Conservation (phyloP, 257 asterid genomes). For the Nicotiana attenuata region DNA sequence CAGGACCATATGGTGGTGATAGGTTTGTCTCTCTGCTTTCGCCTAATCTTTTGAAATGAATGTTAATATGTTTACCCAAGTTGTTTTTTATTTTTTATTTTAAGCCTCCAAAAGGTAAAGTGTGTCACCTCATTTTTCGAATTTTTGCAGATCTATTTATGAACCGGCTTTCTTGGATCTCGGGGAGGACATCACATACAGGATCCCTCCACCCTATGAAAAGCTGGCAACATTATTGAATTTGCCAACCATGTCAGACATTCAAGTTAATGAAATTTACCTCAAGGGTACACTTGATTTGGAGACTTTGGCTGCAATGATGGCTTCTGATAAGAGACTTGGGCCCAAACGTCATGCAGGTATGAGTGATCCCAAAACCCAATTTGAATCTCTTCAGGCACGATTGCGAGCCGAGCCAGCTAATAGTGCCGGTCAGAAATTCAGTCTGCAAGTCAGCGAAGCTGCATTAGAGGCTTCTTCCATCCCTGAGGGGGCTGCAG, state of each 20-base stretch:
- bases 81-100: neutral
- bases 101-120: neutral
- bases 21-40: constrained; percentile 46
- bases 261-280: constrained; percentile 84
- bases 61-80: neutral
- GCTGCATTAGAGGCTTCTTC: constrained; percentile 65
- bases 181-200: constrained; percentile 87
- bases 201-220: constrained; percentile 88
- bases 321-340: constrained; percentile 70
- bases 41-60: neutral
- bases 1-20: constrained; percentile 54
- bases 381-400: constrained; percentile 85
- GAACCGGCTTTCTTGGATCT: constrained; percentile 88
- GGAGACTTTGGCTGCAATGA: constrained; percentile 92
- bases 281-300: constrained; percentile 96
- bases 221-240: constrained; percentile 60
- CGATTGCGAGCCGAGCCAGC: constrained; percentile 55
- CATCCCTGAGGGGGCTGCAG: constrained; percentile 97
- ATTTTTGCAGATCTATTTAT: constrained; percentile 54
- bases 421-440: constrained; percentile 46
- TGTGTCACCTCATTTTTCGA: neutral
- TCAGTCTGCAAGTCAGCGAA: constrained; percentile 70
- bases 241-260: constrained; percentile 75
- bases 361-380: constrained; percentile 68
- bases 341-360: constrained; percentile 54